phyloP scores from a whole-genome alignment of 2,329 filamentous ascomycete genomes.

The Zymoseptoria ardabiliae region DNA sequence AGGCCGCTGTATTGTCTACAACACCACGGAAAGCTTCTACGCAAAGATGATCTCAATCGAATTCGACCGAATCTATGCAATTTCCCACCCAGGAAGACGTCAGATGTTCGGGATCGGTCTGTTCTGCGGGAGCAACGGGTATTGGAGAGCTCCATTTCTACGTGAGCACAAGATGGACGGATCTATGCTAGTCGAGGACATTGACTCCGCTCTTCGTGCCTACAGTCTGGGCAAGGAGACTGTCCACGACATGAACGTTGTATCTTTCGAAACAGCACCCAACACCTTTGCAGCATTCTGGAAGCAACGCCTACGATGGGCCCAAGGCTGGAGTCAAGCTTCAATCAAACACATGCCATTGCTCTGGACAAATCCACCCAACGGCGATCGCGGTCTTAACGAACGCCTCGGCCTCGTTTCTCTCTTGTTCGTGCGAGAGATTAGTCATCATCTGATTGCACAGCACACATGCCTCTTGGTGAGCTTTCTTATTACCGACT shows the following conservation, averaged over 20 bases:
- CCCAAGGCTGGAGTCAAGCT: constrained; percentile 46
- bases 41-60: constrained; percentile 44
- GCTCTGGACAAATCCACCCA: constrained; percentile 35
- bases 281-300: constrained; percentile 40
- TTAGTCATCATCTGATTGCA: constrained; percentile 43
- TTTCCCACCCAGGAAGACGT: constrained; percentile 43
- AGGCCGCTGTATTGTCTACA: constrained; percentile 44
- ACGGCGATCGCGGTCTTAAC: constrained; percentile 31
- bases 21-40: constrained; percentile 38
- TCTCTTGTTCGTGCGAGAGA: constrained; percentile 40
- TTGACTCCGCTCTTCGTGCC: constrained; percentile 43
- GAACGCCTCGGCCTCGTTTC: constrained; percentile 41
- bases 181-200: constrained; percentile 46
- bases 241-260: constrained; percentile 44
- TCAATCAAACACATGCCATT: constrained; percentile 37
- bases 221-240: constrained; percentile 38
- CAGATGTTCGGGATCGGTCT: constrained; percentile 43
- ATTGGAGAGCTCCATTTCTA: constrained; percentile 41
- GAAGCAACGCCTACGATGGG: constrained; percentile 46
- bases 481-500: constrained; percentile 40
- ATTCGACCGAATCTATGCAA: constrained; percentile 47
- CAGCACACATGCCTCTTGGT: constrained; percentile 42
- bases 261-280: constrained; percentile 44
- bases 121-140: constrained; percentile 45
- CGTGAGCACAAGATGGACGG: constrained; percentile 44